Evolutionary conservation across 441 rosid genomes (phyloP), one percentile per base, ranked within the genome.

Genomic region (Pelargonium citronellum): DNA sequence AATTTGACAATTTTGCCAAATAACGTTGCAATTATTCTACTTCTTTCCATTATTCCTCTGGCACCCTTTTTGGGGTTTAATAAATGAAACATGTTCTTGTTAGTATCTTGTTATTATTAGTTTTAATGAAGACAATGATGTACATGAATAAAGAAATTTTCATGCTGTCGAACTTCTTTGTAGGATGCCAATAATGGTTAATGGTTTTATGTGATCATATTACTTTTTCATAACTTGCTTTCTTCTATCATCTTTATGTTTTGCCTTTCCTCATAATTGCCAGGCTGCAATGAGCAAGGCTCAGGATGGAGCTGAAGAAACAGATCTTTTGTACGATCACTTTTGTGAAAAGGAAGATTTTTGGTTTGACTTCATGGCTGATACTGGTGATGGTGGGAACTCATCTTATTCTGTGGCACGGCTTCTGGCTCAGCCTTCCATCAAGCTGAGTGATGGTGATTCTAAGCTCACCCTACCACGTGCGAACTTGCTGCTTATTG

Each of bases 281-380:
- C 85, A 95, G 99, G 98, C 99, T 67, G 95, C 99, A 72, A 95
- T 95, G 95, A 86, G 78, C 79, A 84, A 78, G 77, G 82, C 71
- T 37, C 81, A 79, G 67, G 87, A 83, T 69, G 87, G 87, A 76
- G 83, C 75, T 67, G 75, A 79, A 71, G 80, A 75, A 44, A 74
- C 84, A 67, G 98, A 92, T 75, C 80, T 89, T 69, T 78, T 95
- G 41, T 92, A 82, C 68, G 96, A 95, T 76, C 97, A 95, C 70
- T 87, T 91, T 68, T 78, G 85, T 68, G 90, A 89, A 69, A 84
- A 86, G 70, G 84, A 87, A 11, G 95, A 88, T 34, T 74, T 95
- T 44, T 95, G 99, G 99, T 95, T 95, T 85, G 99, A 95, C 75
- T 95, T 95, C 83, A 91, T 95, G 95, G 99, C 98, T 78, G 99